phyloP scores from a whole-genome alignment of 2,329 filamentous ascomycete species.

The Fusarium agapanthi region DNA sequence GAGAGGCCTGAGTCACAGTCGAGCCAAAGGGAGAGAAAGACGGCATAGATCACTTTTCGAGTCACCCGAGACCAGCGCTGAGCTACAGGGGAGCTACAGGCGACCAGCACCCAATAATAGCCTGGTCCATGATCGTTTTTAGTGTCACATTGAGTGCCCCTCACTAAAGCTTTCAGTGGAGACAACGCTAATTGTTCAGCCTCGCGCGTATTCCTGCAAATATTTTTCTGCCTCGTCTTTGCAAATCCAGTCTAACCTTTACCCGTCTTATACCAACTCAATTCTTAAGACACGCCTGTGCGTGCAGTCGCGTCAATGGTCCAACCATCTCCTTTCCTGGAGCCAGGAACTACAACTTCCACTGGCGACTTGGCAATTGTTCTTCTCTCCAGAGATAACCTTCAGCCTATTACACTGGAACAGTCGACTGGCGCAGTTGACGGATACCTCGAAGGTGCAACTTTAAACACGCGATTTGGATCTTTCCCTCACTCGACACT shows the following conservation, averaged over 20 bases:
- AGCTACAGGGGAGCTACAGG: slow-evolving; percentile 24
- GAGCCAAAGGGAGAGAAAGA: slow-evolving; percentile 35
- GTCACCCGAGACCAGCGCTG: slow-evolving; percentile 8
- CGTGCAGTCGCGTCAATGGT: slow-evolving; percentile 45
- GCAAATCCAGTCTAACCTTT: slow-evolving; percentile 1
- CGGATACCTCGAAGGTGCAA: slow-evolving; percentile 79
- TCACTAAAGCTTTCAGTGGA: slow-evolving; percentile 31
- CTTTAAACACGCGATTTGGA: slow-evolving; percentile 92
- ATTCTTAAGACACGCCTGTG: not conserved
- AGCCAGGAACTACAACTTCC: slow-evolving; percentile 69
- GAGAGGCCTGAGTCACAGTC: slow-evolving; percentile 32
- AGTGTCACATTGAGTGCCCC: slow-evolving; percentile 22
- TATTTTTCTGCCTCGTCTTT: slow-evolving; percentile 31
- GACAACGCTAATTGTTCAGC: slow-evolving; percentile 28
- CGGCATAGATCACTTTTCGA: slow-evolving; percentile 32
- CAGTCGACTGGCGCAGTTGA: slow-evolving; percentile 69
- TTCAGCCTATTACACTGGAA: slow-evolving; percentile 77
- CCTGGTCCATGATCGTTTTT: slow-evolving; percentile 22
- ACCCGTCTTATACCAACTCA: not conserved
- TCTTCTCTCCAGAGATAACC: slow-evolving; percentile 87
- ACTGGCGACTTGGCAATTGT: slow-evolving; percentile 79
- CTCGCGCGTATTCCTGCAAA: slow-evolving; percentile 28
- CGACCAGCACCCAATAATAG: slow-evolving; percentile 5
- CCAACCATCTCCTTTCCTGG: slow-evolving; percentile 79
- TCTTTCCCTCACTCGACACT: slow-evolving; percentile 86